These are phyloP conservation scores for Aspergillus texensis DNA, from an alignment of 2,329 filamentous ascomycete genomes.

Conservation along the genomic window DNA sequence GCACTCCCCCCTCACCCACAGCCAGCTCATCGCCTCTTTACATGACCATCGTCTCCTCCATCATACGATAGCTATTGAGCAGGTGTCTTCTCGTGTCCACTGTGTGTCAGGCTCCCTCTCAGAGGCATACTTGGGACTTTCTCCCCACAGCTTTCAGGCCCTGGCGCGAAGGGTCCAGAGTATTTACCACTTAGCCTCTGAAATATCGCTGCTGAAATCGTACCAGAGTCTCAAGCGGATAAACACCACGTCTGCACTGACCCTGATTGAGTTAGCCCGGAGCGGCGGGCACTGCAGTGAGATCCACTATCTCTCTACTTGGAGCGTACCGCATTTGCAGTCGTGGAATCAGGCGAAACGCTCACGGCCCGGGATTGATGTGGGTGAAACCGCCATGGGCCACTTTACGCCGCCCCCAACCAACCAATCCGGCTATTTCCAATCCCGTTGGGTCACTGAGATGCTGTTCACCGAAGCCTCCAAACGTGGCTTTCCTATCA, in stretches of 20 bases:
- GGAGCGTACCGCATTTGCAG: slow-evolving; percentile 7
- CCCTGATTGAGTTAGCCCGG: slow-evolving; percentile 1
- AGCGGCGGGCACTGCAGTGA: background rate
- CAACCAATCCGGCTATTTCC: slow-evolving; percentile 4
- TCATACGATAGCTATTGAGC: background rate
- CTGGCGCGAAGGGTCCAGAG: background rate
- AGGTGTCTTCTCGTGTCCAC: background rate
- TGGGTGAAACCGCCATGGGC: background rate
- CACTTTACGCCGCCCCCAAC: background rate
- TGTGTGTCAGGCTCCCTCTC: background rate
- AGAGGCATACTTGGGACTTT: slow-evolving; percentile 1
- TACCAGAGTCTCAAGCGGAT: background rate
- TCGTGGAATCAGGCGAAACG: background rate
- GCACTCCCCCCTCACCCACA: background rate
- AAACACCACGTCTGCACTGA: background rate
- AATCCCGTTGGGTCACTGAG: slow-evolving; percentile 7
- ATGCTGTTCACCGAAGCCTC: slow-evolving; percentile 1
- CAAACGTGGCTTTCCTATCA: slow-evolving; percentile 3
- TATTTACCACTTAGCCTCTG: slow-evolving; percentile 1
- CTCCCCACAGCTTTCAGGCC: background rate
- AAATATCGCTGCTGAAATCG: slow-evolving; percentile 5
- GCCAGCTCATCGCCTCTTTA: background rate
- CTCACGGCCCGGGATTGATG: background rate
- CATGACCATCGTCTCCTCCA: background rate
- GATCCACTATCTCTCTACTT: slow-evolving; percentile 10